Evolutionary conservation across 495 filamentous ascomycete genomes (phyloP).

Genomic region (Aspergillus coremiiformis): DNA sequence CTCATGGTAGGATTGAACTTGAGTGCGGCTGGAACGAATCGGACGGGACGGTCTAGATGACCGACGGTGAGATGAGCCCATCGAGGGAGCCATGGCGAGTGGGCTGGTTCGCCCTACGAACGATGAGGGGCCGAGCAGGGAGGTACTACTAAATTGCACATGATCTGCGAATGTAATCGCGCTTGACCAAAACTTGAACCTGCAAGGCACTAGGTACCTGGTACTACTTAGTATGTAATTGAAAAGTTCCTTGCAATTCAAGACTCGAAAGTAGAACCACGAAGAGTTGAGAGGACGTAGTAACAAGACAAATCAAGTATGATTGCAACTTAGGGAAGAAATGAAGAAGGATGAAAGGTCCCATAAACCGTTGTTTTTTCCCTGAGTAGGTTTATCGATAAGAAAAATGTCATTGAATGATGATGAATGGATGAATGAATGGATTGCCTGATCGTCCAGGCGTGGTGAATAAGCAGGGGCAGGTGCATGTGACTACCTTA

Average conservation of each 20-base stretch:
- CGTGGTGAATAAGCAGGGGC: neutral
- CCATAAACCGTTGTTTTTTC: too few relatives aligned
- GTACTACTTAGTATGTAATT: too few relatives aligned
- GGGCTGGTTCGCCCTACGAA: slow-evolving; percentile 5
- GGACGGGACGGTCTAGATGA: slow-evolving; percentile 25
- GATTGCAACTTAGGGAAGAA: too few relatives aligned
- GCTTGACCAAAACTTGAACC: neutral
- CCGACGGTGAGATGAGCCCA: slow-evolving; percentile 13
- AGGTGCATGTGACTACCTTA: slow-evolving; percentile 15
- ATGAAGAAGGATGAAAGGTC: slow-evolving; percentile 16
- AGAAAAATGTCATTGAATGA: slow-evolving; percentile 3
- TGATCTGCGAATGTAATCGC: slow-evolving; percentile 2
- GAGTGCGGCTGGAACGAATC: slow-evolving; percentile 33
- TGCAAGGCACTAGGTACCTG: neutral
- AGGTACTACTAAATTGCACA: neutral
- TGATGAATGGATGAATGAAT: neutral
- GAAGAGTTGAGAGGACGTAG: neutral
- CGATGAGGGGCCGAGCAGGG: neutral
- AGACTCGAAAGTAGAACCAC: neutral
- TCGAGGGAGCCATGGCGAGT: slow-evolving; percentile 23
- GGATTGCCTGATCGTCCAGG: slow-evolving; percentile 1
- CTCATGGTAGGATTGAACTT: slow-evolving; percentile 36
- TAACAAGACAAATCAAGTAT: too few relatives aligned
- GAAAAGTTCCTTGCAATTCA: neutral
- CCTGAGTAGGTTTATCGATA: slow-evolving; percentile 15